Percentiles rank a stretch among this genome's conserved stretches.
phyloP scores from a whole-genome alignment of 1,284 basidiomycete species.

The Sporisorium sorghi region DNA sequence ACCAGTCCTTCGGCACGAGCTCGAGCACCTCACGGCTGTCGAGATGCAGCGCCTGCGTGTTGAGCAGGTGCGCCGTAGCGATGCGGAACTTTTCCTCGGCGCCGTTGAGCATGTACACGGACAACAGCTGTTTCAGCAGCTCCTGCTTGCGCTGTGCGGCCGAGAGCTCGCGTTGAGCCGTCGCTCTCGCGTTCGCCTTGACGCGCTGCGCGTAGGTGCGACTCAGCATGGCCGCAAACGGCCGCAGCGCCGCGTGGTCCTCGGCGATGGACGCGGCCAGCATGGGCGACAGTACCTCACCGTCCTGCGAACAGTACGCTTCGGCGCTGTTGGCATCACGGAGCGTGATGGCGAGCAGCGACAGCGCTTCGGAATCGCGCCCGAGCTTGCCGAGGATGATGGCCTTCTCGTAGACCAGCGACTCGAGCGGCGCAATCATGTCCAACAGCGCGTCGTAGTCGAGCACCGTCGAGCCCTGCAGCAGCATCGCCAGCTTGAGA shows the following conservation, averaged over 20 bases:
- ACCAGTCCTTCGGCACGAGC: constrained; percentile 57
- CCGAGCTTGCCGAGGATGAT: constrained; percentile 57
- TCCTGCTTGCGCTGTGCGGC: constrained; percentile 32
- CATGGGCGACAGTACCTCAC: constrained; percentile 54
- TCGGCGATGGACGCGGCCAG: constrained; percentile 46
- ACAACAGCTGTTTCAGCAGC: constrained; percentile 45
- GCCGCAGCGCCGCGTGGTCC: constrained; percentile 30
- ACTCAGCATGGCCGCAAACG: constrained; percentile 46
- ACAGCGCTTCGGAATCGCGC: constrained; percentile 50
- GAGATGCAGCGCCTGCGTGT: constrained; percentile 55
- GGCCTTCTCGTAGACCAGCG: constrained; percentile 51
- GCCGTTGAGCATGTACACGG: constrained; percentile 50
- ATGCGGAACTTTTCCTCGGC: constrained; percentile 48
- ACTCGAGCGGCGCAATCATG: constrained; percentile 19
- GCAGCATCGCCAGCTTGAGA: constrained; percentile 57
- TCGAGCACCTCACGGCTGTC: constrained; percentile 52
- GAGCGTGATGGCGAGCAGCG: constrained; percentile 50
- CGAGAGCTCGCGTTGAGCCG: constrained; percentile 11
- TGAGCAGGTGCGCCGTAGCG: constrained; percentile 59
- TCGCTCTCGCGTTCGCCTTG: constrained; percentile 29
- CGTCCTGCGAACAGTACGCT: constrained; percentile 59
- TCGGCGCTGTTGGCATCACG: constrained; percentile 61
- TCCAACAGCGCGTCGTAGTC: constrained; percentile 32
- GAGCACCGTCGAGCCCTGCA: constrained; percentile 54
- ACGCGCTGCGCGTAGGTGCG: constrained; percentile 41